Conservation (phyloP, 805 yeast genomes). For the Zygosaccharomyces rouxii region DNA sequence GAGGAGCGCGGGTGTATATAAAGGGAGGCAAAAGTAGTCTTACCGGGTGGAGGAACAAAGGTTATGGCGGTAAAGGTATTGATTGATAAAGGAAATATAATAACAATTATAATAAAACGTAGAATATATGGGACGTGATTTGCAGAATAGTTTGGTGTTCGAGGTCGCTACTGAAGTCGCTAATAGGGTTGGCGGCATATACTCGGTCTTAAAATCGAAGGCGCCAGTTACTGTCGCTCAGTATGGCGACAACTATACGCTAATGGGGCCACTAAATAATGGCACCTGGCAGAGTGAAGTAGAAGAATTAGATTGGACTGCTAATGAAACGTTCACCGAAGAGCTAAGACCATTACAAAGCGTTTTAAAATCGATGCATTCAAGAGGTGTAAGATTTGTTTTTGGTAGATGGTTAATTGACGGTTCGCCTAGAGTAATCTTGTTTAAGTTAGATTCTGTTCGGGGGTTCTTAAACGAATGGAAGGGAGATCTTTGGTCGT, state of each 20-base stretch:
- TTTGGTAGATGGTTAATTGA: conserved; percentile 97
- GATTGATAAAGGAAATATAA: background rate
- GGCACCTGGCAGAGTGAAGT: conserved; percentile 74
- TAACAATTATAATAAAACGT: background rate
- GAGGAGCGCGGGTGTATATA: conserved; percentile 1
- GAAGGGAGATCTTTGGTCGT: conserved; percentile 89
- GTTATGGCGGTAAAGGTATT: too few species aligned
- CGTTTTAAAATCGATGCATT: conserved; percentile 71
- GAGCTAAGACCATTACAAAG: conserved; percentile 31
- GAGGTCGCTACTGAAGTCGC: conserved; percentile 98
- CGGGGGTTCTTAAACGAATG: conserved; percentile 72
- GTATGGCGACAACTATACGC: conserved; percentile 78
- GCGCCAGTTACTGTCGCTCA: conserved; percentile 96
- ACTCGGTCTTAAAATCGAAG: conserved; percentile 92
- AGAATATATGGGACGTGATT: conserved; percentile 65
- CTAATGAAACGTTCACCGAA: conserved; percentile 36
- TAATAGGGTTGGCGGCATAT: conserved; percentile 95
- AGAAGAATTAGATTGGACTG: conserved; percentile 62
- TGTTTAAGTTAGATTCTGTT: conserved; percentile 83
- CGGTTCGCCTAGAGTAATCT: conserved; percentile 90
- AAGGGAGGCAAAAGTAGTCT: background rate
- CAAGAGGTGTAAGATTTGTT: conserved; percentile 74
- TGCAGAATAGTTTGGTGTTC: conserved; percentile 79
- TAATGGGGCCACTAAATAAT: conserved; percentile 81
- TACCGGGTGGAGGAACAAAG: too few species aligned